Evolutionary conservation across 2,329 filamentous ascomycete species (phyloP), one percentile per base, ranked within the genome.

Genomic region (Meredithiella fracta): DNA sequence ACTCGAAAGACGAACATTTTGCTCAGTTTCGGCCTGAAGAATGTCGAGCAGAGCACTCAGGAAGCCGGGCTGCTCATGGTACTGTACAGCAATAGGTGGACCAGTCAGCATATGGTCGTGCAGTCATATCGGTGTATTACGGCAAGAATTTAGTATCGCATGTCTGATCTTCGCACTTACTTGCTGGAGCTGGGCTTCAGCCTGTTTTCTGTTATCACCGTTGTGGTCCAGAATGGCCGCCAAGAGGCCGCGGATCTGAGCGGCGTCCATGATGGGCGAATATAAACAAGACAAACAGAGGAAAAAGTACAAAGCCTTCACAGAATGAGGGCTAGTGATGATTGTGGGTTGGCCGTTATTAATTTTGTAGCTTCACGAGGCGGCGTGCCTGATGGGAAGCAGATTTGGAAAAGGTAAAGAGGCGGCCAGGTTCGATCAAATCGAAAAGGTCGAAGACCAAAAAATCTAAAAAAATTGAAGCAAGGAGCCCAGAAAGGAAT

Each of bases 31-130:
- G 60, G 79, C 78, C 72, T 94, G 85, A 63, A 97, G 75, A 65
- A 98, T 89, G 67, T 94, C 87, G 65, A 96, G 76, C 60, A 97
- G 80, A 63, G 87, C 86, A 69, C 92, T 86, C 67, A 86, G 84
- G 70, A 98, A 97, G 62, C 90, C 90, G 60, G 85, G 76, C 69
- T 90, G 83, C 63, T 87, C 82, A 73, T 97, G 91, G 67, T 92
- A 88, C 89, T 96, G 67, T 40, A 59, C 20, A 25, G 23, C 22
- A 22, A 20, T 26, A 26, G 22, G 44, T 49, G 44, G 22, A 49
- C 44, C 23, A 49, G 44, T 49, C 44, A 49, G 44, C 44, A 49
- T 49, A n/a, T 25, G 22, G 44, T 49, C 22, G 20, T 49, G 44
- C 44, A 49, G 44, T 49, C 44, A 49, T 22, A 49, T 49, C 22